Base-by-base conservation (phyloP, 2,329 filamentous ascomycete species). In the Pseudopithomyces chartarum region DNA sequence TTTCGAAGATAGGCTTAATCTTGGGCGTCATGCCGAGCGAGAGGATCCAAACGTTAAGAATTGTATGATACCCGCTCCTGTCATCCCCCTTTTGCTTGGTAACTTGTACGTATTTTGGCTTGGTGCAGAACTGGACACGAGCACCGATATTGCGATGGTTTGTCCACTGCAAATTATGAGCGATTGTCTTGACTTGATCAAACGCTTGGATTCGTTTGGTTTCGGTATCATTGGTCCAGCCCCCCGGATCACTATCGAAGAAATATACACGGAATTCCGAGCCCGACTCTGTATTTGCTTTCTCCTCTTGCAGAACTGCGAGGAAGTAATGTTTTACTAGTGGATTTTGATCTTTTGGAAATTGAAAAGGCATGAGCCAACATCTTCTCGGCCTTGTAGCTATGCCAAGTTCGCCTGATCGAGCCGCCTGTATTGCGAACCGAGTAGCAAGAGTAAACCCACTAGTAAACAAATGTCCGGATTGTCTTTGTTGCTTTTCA, bases 41-140 rank as follows among this genome's bases (percentile, higher is more conserved):
- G 2, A 70, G 56, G 2, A 69, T 64, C 68, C 66, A 73, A 1
- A 65, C 66, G 36, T 69, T 70, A 15, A 69, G 26, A 2, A 70
- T 44, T 1, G 57, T 59, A 26, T 69, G 63, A 19, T 48, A 44
- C 6, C 61, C 62, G 40, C 65, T 65, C 19, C 43, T 33, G 36
- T 32, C 59, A 1, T 54, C 52, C 1, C 42, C 40, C 0, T 6
- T 17, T 47, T 61, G 59, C 2, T 23, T 13, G 3, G 42, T 8
- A 0, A 59, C 56, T 8, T 17, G 19, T 17, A 61, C 54, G 11
- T 19, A 20, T 19, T 11, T 44, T 20, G 34, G 42, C 13, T 20
- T 26, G 10, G 36, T 8, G 42, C 39, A 10, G 23, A 49, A 57
- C 6, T 34, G 2, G 26, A 44, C 13, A 15, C 32, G 15, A 17